Evolutionary conservation across 495 filamentous ascomycete genomes (phyloP).

Genomic region (Trichocladium antarcticum): DNA sequence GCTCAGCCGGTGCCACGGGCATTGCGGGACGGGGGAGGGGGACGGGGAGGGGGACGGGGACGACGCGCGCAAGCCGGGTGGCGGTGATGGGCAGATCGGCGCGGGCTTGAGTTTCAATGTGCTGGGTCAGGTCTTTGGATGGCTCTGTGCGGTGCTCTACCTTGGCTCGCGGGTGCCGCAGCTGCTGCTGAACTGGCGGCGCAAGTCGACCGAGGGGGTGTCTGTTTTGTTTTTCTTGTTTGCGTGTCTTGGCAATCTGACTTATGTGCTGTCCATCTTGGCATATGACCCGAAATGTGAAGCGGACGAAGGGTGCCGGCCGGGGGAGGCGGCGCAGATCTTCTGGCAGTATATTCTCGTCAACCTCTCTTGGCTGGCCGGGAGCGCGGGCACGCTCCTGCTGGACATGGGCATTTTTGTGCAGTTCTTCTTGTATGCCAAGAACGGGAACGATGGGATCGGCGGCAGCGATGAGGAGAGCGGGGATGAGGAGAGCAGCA

Average conservation of each 20-base stretch:
- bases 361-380: slow-evolving; percentile 80
- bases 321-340: slow-evolving; percentile 44
- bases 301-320: slow-evolving; percentile 33
- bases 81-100: slow-evolving; percentile 10
- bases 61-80: neutral
- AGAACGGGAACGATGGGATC: slow-evolving; percentile 17
- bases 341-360: slow-evolving; percentile 76
- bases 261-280: slow-evolving; percentile 84
- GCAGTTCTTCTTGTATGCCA: slow-evolving; percentile 80
- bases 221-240: slow-evolving; percentile 93
- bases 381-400: slow-evolving; percentile 75
- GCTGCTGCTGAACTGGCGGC: slow-evolving; percentile 75
- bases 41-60: slow-evolving; percentile 3
- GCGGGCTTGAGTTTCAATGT: slow-evolving; percentile 53
- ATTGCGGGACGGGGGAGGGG: too few species aligned
- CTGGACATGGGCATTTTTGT: slow-evolving; percentile 77
- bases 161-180: slow-evolving; percentile 82
- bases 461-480: slow-evolving; percentile 11
- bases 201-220: slow-evolving; percentile 84
- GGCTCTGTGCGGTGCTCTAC: slow-evolving; percentile 75
- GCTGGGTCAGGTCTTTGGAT: slow-evolving; percentile 77
- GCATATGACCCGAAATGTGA: slow-evolving; percentile 62
- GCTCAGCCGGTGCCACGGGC: slow-evolving; percentile 41
- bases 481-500: slow-evolving; percentile 19
- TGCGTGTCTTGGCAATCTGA: slow-evolving; percentile 86